Evolutionary conservation across 345 rosid species (phyloP).

Genomic region (Eucalyptus cloeziana): DNA sequence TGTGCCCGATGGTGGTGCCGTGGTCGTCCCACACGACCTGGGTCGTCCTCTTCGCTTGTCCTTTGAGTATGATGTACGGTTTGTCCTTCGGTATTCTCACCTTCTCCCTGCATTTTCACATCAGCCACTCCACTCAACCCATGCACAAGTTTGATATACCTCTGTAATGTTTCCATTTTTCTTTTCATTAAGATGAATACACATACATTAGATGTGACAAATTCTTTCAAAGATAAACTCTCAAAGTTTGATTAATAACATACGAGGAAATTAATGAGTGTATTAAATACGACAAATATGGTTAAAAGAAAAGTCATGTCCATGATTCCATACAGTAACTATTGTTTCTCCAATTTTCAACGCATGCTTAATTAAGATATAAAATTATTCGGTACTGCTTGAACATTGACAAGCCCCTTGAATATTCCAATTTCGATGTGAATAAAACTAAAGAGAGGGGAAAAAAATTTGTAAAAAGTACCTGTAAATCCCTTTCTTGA

Average conservation of each 20-base stretch:
- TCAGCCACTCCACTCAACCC: neutral
- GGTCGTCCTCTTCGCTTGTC: constrained; percentile 42
- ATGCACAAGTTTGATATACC: neutral
- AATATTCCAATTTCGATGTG: neutral
- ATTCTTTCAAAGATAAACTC: neutral
- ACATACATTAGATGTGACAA: neutral
- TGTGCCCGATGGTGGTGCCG: constrained; percentile 3
- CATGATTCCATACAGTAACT: neutral
- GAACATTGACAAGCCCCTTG: neutral
- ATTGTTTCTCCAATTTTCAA: neutral
- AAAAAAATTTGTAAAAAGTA: neutral
- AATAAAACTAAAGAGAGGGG: neutral
- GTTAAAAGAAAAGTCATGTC: neutral
- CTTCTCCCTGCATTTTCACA: constrained; percentile 43
- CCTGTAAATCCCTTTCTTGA: constrained; percentile 52
- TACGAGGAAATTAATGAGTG: neutral
- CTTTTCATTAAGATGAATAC: neutral
- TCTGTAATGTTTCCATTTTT: neutral
- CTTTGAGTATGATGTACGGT: constrained; percentile 46
- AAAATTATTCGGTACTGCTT: neutral
- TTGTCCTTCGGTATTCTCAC: constrained; percentile 52
- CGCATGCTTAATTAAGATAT: too few species aligned
- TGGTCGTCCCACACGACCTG: constrained; percentile 64
- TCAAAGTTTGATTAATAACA: neutral
- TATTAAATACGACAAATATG: neutral